phyloP scores from a whole-genome alignment of 148 eudicot genomes.

The Amaranthus palmeri region DNA sequence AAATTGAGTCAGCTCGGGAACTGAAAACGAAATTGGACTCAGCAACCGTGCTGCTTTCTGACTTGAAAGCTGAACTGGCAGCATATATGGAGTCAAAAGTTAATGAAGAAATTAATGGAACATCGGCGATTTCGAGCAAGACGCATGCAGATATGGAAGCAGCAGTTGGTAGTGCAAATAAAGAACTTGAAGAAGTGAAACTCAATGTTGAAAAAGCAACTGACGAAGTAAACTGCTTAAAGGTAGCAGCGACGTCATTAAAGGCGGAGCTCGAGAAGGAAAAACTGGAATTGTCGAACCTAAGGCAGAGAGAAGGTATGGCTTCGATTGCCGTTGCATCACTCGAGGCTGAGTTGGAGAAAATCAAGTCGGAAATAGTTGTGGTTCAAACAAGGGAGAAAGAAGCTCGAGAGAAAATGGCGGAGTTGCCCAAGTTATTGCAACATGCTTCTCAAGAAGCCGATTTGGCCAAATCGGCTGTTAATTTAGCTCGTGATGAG shows the following conservation, averaged over 20 bases:
- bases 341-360: conserved; percentile 76
- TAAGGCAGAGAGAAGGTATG: conserved; percentile 87
- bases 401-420: conserved; percentile 66
- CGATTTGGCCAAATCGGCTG: conserved; percentile 59
- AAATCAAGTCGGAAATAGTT: conserved; percentile 61
- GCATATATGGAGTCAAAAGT: conserved; percentile 81
- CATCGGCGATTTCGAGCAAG: conserved; percentile 27
- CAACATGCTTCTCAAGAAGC: conserved; percentile 77
- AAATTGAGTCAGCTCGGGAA: conserved; percentile 61
- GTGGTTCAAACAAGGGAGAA: conserved; percentile 54
- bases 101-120: conserved; percentile 35
- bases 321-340: conserved; percentile 73
- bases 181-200: conserved; percentile 74
- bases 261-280: conserved; percentile 70
- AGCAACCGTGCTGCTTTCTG: conserved; percentile 49
- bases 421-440: conserved; percentile 63
- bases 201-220: conserved; percentile 60
- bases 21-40: conserved; percentile 59
- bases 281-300: conserved; percentile 42
- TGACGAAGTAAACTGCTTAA: conserved; percentile 56
- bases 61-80: conserved; percentile 74
- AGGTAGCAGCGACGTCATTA: conserved; percentile 60
- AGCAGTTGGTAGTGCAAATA: conserved; percentile 44
- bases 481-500: conserved; percentile 57
- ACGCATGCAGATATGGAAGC: conserved; percentile 55